Base-by-base conservation (phyloP, 352 stramenopile genomes). In the Phytophthora meadii region DNA sequence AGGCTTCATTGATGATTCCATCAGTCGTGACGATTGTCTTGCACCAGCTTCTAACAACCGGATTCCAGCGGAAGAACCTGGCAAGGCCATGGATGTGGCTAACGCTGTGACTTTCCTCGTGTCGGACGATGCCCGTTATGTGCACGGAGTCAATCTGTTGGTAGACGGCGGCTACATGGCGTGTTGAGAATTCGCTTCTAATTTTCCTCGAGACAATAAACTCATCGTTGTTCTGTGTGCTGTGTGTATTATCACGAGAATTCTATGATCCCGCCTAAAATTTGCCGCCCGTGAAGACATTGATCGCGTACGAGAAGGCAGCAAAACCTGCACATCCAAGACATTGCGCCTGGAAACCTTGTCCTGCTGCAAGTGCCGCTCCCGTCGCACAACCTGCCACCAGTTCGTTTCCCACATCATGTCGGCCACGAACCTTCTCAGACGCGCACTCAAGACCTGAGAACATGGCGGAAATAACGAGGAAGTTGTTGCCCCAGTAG, bases 381-480 rank as follows among this genome's bases (percentile, higher is more conserved):
- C 97, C 97, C 4, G 97, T 98, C n/a, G 97, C 90, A 70, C 97
- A 99, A 47, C 97, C 97, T 32, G 92, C 95, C 30, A 96, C 73
- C 24, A 98, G 84, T 19, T 93, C 86, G 77, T 98, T 99, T 68
- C 92, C 96, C 42, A 98, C 91, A 71, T 99, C 97, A 68, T 98
- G 93, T 19, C 96, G 93, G 46, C 91, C 97, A 27, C 97, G 81
- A 61, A 89, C 90, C 71, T 98, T 98, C 76, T 98, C 96, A 2
- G 97, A 82, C 14, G 89, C 76, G 58, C 97, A 99, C 75, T 99
- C 97, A 6, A 97, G 79, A 28, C 94, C 95, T 22, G 93, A 96
- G 66, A 98, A 99, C 66, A 99, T 96, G 30, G 92, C 93, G 5
- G 87, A 95, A 68, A 95, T 93, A 47, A 95, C 77, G 44, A 95